Evolutionary conservation across 2,329 filamentous ascomycete genomes (phyloP).

Genomic region (Fusarium globosum): DNA sequence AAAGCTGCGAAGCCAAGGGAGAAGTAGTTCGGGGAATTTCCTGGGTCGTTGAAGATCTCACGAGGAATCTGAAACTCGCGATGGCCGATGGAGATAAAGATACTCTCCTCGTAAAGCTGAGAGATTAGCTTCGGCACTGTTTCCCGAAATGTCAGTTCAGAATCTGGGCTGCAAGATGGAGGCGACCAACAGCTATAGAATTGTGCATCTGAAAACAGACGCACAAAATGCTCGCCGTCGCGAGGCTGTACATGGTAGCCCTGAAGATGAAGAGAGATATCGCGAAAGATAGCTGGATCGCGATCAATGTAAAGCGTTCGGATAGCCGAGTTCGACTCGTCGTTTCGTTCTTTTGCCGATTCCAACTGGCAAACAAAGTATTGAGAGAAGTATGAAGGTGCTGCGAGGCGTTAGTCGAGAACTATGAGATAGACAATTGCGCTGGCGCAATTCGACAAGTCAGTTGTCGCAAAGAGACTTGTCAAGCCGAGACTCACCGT

Average conservation of each 20-base stretch:
- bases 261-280: constrained; percentile 91
- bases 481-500: constrained; percentile 62
- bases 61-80: constrained; percentile 90
- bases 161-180: neutral
- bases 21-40: constrained; percentile 97
- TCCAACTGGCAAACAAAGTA: constrained; percentile 89
- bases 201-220: constrained; percentile 92
- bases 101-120: constrained; percentile 89
- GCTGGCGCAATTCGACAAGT: neutral
- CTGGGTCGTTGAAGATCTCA: constrained; percentile 84
- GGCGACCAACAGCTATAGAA: constrained; percentile 81
- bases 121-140: constrained; percentile 88
- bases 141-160: neutral
- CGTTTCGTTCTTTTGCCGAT: constrained; percentile 68
- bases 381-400: constrained; percentile 94
- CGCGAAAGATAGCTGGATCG: constrained; percentile 87
- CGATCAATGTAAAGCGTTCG: constrained; percentile 95
- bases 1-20: constrained; percentile 89
- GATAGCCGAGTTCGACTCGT: constrained; percentile 62
- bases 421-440: neutral
- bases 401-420: constrained; percentile 58
- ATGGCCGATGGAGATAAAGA: constrained; percentile 91
- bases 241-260: constrained; percentile 87
- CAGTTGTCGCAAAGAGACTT: constrained; percentile 12
- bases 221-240: constrained; percentile 89